Conservation (phyloP, 2,329 filamentous ascomycete genomes). For the Furcasterigmium sp. region DNA sequence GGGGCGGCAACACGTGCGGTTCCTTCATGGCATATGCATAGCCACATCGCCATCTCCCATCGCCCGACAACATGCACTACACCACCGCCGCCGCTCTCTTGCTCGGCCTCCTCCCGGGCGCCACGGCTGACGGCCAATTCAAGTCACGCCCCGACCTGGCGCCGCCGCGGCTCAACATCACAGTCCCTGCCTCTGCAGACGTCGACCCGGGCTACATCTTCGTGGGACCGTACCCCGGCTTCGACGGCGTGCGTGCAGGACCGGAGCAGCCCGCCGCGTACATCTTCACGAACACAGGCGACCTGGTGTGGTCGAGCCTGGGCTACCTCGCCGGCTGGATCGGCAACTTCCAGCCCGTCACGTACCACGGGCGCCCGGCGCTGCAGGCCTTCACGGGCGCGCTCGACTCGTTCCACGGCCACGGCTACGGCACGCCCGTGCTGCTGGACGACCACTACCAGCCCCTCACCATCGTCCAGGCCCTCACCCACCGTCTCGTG, state of each 20-base stretch:
- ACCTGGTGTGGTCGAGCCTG: constrained; percentile 53
- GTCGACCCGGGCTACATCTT: constrained; percentile 37
- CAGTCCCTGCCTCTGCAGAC: constrained; percentile 32
- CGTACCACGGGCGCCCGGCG: constrained; percentile 45
- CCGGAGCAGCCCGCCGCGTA: constrained; percentile 49
- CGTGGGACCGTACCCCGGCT: constrained; percentile 31
- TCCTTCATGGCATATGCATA: too few relatives aligned
- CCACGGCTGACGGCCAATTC: constrained; percentile 12
- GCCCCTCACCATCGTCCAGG: constrained; percentile 45
- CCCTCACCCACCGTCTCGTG: constrained; percentile 42
- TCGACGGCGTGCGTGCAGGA: constrained; percentile 33
- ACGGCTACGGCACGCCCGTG: constrained; percentile 48
- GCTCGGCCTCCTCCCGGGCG: not conserved
- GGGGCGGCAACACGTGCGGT: too few relatives aligned
- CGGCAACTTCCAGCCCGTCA: constrained; percentile 46
- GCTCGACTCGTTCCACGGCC: constrained; percentile 44
- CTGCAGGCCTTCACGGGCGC: constrained; percentile 50
- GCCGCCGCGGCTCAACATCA: constrained; percentile 31
- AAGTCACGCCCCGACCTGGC: constrained; percentile 20
- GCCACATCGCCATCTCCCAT: too few relatives aligned
- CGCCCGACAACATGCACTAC: too few relatives aligned
- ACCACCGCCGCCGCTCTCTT: too few relatives aligned
- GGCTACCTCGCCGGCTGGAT: constrained; percentile 46
- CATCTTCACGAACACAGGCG: constrained; percentile 48
- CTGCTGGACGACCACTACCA: constrained; percentile 50